Conservation (phyloP, 345 rosid genomes). For the Rhizophora apiculata region DNA sequence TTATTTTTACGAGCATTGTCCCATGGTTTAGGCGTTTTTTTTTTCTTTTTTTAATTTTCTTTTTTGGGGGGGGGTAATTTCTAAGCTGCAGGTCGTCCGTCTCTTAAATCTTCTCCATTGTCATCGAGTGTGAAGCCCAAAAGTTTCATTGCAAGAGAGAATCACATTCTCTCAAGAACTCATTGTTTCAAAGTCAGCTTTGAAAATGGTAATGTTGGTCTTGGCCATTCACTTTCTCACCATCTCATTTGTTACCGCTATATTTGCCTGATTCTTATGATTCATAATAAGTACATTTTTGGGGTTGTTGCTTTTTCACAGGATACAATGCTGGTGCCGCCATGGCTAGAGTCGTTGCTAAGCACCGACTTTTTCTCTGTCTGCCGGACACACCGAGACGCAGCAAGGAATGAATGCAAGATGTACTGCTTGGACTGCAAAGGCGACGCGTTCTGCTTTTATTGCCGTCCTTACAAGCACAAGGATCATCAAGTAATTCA, state of each 20-base stretch:
- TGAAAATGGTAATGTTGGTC: conserved; percentile 14
- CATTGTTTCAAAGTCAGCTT: conserved; percentile 13
- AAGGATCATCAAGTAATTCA: conserved; percentile 76
- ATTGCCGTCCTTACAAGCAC: conserved; percentile 77
- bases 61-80: conserved; percentile 18
- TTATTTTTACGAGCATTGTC: conserved; percentile 24
- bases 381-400: conserved; percentile 56
- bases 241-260: too few species aligned
- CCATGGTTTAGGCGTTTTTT: conserved; percentile 29
- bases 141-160: background rate
- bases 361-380: conserved; percentile 55
- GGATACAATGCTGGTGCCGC: conserved; percentile 60
- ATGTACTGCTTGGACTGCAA: conserved; percentile 82
- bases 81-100: background rate
- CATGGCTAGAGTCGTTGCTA: conserved; percentile 76
- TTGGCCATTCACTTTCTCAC: background rate
- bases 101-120: background rate
- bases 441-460: conserved; percentile 64
- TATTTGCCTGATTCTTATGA: background rate
- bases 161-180: conserved; percentile 1
- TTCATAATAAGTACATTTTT: background rate
- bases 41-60: conserved; percentile 18
- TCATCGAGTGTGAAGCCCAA: background rate
- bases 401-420: conserved; percentile 75
- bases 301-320: conserved; percentile 4